Conservation (phyloP, 2,329 filamentous ascomycete genomes). For the Ophiostoma perfectum region DNA sequence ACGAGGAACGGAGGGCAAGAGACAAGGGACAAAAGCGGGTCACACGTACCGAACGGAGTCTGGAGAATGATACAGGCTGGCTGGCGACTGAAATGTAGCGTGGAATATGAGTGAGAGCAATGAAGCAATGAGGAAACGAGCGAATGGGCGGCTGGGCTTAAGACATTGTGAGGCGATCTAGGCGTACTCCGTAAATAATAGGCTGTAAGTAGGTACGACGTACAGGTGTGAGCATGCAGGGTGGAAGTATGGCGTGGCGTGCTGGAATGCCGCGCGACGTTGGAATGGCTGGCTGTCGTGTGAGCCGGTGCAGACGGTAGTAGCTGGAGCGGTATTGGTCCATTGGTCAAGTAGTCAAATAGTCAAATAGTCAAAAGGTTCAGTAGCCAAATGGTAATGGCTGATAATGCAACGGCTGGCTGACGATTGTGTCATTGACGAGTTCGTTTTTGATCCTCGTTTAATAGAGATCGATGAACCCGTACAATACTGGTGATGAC, state of each 20-base stretch:
- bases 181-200: neutral
- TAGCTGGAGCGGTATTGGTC: neutral
- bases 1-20: neutral
- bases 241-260: neutral
- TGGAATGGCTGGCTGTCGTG: conserved; percentile 12
- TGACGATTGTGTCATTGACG: no score
- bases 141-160: neutral
- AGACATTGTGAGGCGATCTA: neutral
- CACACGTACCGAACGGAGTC: neutral
- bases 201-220: no score
- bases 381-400: no score
- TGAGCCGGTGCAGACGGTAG: neutral
- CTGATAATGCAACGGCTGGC: no score
- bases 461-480: no score
- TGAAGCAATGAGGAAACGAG: neutral
- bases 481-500: no score
- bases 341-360: no score
- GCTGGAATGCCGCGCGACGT: conserved; percentile 9
- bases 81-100: neutral
- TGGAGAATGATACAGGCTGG: neutral
- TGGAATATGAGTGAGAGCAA: neutral
- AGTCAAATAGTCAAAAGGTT: no score
- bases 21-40: neutral
- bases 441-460: no score
- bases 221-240: no score